Base-by-base conservation (phyloP, 1,284 basidiomycete species). In the Cerrena zonata region DNA sequence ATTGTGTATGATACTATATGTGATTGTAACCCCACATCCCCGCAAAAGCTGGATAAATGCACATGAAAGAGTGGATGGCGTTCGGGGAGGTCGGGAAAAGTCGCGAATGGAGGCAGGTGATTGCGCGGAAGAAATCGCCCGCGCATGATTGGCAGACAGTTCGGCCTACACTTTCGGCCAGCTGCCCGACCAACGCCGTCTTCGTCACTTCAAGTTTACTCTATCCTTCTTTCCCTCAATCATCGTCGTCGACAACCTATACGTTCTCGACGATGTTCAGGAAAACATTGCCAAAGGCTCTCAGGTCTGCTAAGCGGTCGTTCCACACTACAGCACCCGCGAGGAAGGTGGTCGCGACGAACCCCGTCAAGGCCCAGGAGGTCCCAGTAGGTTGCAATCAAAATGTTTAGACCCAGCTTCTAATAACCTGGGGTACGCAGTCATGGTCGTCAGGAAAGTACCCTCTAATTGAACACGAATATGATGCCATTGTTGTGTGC, bases 391-490 rank as follows among this genome's bases (percentile, higher is more conserved):
- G 67, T 61, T 38, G 42, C 25, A 37, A 43, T 22, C 40, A 55
- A 53, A 46, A 53, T 52, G 24, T 40, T 18, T 18, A 18, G 10
- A 40, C 10, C 34, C 37, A 37, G 24, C 36, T 21, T 39, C 21
- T 39, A 18, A 23, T n/a, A 48, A 51, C 47, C 36, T 44, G 47
- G 48, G 30, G 21, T 38, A 45, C 44, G 24, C 50, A 87, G 84
- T 83, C 84, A 36, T 86, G 82, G 84, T 77, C 82, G 42, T 85
- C 81, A 22, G 87, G 86, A 48, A 90, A 91, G 67, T 98, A 99
- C 70, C 91, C 94, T 36, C 77, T 99, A 59, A 94, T 99, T 65
- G 95, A 99, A 69, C 95, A 99, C 69, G 89, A 94, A 72, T 96
- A 93, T 70, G 94, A 97, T 76, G 93, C 94, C 30, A 84, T 97